Percentiles rank a stretch among this genome's conserved stretches.
Evolutionary conservation across 2,329 filamentous ascomycete genomes (phyloP).

Genomic region (Emmonsia crescens): DNA sequence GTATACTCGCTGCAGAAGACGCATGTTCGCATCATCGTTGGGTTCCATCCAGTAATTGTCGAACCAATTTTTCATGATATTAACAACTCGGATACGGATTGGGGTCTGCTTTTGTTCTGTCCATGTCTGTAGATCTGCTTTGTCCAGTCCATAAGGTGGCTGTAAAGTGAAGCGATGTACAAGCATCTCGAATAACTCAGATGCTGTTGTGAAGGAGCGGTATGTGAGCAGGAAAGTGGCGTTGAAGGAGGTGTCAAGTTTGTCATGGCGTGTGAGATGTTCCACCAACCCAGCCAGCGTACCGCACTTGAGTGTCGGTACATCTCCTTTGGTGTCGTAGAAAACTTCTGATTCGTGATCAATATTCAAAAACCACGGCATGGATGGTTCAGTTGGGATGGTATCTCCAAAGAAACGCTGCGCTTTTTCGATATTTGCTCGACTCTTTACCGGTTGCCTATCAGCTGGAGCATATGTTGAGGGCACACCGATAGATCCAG

Average conservation of each 20-base stretch:
- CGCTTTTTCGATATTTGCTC: slow-evolving; percentile 37
- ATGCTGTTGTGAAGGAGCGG: slow-evolving; percentile 81
- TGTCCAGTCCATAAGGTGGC: slow-evolving; percentile 68
- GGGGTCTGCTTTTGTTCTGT: slow-evolving; percentile 90
- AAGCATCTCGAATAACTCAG: slow-evolving; percentile 84
- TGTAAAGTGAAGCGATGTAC: slow-evolving; percentile 89
- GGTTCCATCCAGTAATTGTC: slow-evolving; percentile 99
- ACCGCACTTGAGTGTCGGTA: slow-evolving; percentile 73
- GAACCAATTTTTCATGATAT: slow-evolving; percentile 97
- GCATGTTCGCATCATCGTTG: slow-evolving; percentile 69
- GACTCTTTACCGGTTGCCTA: slow-evolving; percentile 26
- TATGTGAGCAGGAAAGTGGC: slow-evolving; percentile 97
- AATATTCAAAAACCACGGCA: slow-evolving; percentile 67
- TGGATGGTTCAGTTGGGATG: slow-evolving; percentile 32
- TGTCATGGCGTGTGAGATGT: slow-evolving; percentile 90
- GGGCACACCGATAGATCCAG: slow-evolving; percentile 35
- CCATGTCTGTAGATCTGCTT: slow-evolving; percentile 74
- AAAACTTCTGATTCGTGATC: slow-evolving; percentile 83
- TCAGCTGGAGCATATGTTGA: slow-evolving; percentile 31
- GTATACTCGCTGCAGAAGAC: slow-evolving; percentile 79
- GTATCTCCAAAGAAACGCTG: slow-evolving; percentile 35
- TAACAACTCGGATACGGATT: slow-evolving; percentile 91
- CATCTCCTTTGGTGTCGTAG: slow-evolving; percentile 72
- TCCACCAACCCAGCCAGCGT: slow-evolving; percentile 83
- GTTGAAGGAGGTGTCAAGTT: slow-evolving; percentile 89